Percentiles rank a stretch among this genome's conserved stretches.
Evolutionary conservation across 2,329 filamentous ascomycete genomes (phyloP).

Genomic region (Fusarium napiforme): DNA sequence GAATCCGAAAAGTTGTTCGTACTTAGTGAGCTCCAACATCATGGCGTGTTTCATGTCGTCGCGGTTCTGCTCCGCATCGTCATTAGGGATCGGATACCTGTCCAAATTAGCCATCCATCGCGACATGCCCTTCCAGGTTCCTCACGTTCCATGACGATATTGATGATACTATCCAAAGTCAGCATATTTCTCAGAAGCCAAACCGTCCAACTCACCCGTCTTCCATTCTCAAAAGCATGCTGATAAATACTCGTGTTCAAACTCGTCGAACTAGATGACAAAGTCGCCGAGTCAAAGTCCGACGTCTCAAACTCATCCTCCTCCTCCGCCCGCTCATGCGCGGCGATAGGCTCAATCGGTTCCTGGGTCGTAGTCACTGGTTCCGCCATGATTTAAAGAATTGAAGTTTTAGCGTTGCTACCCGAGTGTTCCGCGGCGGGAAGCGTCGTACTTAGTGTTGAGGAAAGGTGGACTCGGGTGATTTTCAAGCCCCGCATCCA

Average conservation of each 20-base stretch:
- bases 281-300: slow-evolving; percentile 27
- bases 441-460: not conserved
- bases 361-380: not conserved
- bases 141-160: slow-evolving; percentile 40
- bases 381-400: slow-evolving; percentile 3
- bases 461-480: not conserved
- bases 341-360: slow-evolving; percentile 19
- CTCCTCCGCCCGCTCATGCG: slow-evolving; percentile 10
- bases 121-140: fast-evolving
- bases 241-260: slow-evolving; percentile 39
- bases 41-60: slow-evolving; percentile 48
- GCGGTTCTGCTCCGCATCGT: slow-evolving; percentile 43
- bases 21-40: slow-evolving; percentile 45
- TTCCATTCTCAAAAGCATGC: slow-evolving; percentile 41
- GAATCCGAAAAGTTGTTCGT: fast-evolving
- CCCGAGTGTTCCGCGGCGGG: not conserved
- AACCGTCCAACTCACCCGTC: slow-evolving; percentile 14
- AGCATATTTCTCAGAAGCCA: not conserved
- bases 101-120: slow-evolving; percentile 27
- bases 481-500: slow-evolving; percentile 5
- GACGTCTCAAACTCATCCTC: slow-evolving; percentile 38
- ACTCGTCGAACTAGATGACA: slow-evolving; percentile 33
- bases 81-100: slow-evolving; percentile 43
- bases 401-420: not conserved
- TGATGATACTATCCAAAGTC: slow-evolving; percentile 32